Evolutionary conservation across 1,284 basidiomycete genomes (phyloP).

Genomic region (Cryptococcus sp.): DNA sequence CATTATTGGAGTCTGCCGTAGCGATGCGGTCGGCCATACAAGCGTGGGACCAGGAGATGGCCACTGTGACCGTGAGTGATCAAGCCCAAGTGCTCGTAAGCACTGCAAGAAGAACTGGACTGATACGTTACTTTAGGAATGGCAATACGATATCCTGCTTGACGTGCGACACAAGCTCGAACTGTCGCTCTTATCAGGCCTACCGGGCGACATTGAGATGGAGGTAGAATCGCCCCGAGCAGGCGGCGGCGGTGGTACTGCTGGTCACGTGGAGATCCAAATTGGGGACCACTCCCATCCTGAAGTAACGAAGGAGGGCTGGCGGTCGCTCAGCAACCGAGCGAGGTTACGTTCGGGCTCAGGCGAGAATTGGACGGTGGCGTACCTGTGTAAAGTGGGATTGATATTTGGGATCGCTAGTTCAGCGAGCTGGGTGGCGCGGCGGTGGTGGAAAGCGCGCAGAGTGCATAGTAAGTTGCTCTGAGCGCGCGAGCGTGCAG

Average conservation of each 20-base stretch:
- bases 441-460: constrained; percentile 15
- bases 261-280: constrained; percentile 1
- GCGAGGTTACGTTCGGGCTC: constrained; percentile 1
- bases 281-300: constrained; percentile 17
- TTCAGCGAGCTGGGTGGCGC: constrained; percentile 3
- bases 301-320: constrained; percentile 9
- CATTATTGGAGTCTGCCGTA: constrained; percentile 26
- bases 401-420: constrained; percentile 9
- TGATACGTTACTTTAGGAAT: constrained; percentile 10
- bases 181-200: constrained; percentile 5
- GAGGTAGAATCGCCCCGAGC: neutral
- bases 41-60: constrained; percentile 31
- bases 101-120: neutral
- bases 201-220: neutral
- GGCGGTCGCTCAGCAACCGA: constrained; percentile 3
- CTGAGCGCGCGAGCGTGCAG: neutral
- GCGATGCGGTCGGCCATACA: constrained; percentile 24
- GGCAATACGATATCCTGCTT: constrained; percentile 23
- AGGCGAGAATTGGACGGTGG: neutral
- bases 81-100: too few species aligned
- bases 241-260: neutral
- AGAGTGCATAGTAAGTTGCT: constrained; percentile 16
- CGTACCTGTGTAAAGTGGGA: constrained; percentile 8
- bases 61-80: constrained; percentile 21
- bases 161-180: constrained; percentile 21